Base-by-base conservation (phyloP, 1,284 basidiomycete species). In the Irpex lacteus region DNA sequence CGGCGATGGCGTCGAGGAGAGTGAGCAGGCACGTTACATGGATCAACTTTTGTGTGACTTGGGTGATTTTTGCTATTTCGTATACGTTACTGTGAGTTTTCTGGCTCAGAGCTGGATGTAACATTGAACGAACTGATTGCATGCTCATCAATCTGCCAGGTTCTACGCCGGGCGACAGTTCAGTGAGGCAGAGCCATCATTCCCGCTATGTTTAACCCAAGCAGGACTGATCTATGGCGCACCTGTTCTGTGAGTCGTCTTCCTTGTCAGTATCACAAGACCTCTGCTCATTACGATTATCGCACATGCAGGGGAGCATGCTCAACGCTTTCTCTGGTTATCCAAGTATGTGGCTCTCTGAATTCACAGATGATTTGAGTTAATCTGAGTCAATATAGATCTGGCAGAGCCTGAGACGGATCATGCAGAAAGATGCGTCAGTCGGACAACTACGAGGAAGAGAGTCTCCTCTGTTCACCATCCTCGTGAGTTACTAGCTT, bases 61-160 rank as follows among this genome's bases (percentile, higher is more conserved):
- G 77, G 77, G 70, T 77, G 50, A 68, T 78, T 9, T 77, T 73
- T 54, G 72, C 71, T 55, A 61, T 77, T 36, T 75, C 76, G n/a
- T 78, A 76, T 65, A 71, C 72, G 21, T 63, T 78, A 13, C 66
- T 76, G 67, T 72, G 59, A 63, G 70, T 68, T 2, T 34, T 2
- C 50, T 5, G 26, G 4, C 26, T 26, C 26, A 26, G 4, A 26
- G 26, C 26, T 26, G 26, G 26, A 4, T 26, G 26, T 26, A 26
- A 26, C 26, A 26, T 26, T 26, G 26, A 4, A 26, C 26, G 26
- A 4, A 26, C 26, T 26, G 4, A 26, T 4, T 26, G 26, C 26
- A 26, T 26, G 26, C 26, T 26, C 26, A 26, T 26, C 3, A 26
- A 26, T 4, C 26, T 26, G 26, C 26, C 3, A 70, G 69, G 18